Evolutionary conservation across 129 eudicot species (phyloP).

Genomic region (Flaveria trinervia): DNA sequence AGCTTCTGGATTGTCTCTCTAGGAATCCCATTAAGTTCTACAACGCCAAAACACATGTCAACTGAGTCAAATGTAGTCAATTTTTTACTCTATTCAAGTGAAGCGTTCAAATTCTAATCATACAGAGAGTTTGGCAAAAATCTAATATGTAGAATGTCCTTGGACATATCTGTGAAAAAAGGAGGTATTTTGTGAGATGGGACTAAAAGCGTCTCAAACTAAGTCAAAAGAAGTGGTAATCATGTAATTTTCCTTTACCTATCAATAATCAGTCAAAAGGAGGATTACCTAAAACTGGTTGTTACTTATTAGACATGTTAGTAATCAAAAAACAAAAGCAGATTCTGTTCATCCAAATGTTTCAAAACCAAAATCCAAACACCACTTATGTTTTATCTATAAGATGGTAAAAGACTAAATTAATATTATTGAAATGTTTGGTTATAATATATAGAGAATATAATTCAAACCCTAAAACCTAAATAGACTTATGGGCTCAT

Average conservation of each 20-base stretch:
- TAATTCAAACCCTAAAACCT: too few relatives aligned
- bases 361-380: not conserved
- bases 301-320: not conserved
- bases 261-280: not conserved
- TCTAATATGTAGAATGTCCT: not conserved
- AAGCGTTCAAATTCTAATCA: not conserved
- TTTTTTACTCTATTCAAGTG: not conserved
- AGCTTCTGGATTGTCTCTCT: slow-evolving; percentile 75
- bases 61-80: not conserved
- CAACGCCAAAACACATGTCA: not conserved
- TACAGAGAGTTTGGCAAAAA: not conserved
- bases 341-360: not conserved
- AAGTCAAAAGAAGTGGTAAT: not conserved
- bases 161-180: not conserved
- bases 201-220: slow-evolving; percentile 2
- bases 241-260: not conserved
- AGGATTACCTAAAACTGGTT: not conserved
- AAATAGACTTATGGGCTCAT: too few relatives aligned
- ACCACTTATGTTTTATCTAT: not conserved
- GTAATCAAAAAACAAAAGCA: not conserved
- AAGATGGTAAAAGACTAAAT: too few relatives aligned
- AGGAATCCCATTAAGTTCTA: slow-evolving; percentile 86
- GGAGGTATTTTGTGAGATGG: not conserved
- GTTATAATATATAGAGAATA: too few relatives aligned
- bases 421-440: too few relatives aligned